Base-by-base conservation (phyloP, 441 rosid species). In the Manihot esculenta region DNA sequence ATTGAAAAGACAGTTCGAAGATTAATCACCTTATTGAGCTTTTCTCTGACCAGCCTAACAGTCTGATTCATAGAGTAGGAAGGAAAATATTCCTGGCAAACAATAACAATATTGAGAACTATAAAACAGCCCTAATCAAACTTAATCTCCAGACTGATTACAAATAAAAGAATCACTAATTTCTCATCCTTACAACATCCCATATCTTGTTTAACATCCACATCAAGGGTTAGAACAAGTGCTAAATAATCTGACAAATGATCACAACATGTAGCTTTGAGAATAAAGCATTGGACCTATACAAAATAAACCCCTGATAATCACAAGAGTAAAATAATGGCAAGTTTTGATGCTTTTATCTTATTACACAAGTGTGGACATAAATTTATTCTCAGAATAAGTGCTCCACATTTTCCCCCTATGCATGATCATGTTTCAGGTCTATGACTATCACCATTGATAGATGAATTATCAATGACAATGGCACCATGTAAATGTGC, bases 31-130 rank as follows among this genome's bases (percentile, higher is more conserved):
- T 90, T 87, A 62, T 86, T 72, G 60, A 94, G 97, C 80, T 90
- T 90, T 63, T 90, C 91, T 75, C 94, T 77, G 20, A 92, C 97
- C 69, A 78, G 74, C 47, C 70, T 75, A 61, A 87, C 94, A 0
- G 90, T 90, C 68, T 83, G 85, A 77, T 92, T 92, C 99, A 92
- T 94, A 12, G 92, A 92, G 23, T 80, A 77, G 1, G 88, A 87
- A 14, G 83, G 77, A 72, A 88, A 92, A 73, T 94, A 92, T 64
- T 90, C 93, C 93, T 92, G n/a, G 82, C 57, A 65, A 82, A 75
- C 12, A 51, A 71, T 56, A 24, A 49, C 45, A 38, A 48, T 24
- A 62, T 21, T 6, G 44, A 26, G 18, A 45, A 51, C 15, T 15
- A 23, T 24, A 57, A 18, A 35, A 38, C 58, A 54, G 14, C 35